Evolutionary conservation across 225 moss, liverwort and hornwort genomes (phyloP).

Genomic region (Lunularia cruciata): DNA sequence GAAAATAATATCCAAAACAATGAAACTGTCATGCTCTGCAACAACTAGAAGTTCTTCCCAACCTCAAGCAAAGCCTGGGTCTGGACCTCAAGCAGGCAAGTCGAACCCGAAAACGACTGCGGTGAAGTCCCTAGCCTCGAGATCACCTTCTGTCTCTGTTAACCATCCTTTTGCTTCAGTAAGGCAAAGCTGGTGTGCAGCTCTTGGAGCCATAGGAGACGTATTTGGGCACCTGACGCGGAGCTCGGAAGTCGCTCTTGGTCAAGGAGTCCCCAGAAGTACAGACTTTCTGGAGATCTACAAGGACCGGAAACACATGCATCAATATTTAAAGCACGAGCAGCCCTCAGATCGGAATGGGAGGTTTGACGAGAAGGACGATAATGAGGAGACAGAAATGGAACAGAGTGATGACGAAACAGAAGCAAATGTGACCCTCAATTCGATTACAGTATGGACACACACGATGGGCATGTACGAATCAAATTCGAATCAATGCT

Average conservation of each 20-base stretch:
- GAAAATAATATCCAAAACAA: conserved; percentile 12
- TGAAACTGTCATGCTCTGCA: conserved; percentile 7
- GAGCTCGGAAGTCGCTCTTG: conserved; percentile 18
- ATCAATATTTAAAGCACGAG: conserved; percentile 5
- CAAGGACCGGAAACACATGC: conserved; percentile 7
- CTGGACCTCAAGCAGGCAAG: conserved; percentile 6
- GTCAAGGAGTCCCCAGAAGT: conserved; percentile 6
- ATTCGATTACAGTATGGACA: conserved; percentile 11
- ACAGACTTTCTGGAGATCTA: conserved; percentile 19
- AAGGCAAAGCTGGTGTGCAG: conserved; percentile 25
- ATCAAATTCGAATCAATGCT: conserved; percentile 1
- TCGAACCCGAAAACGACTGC: not conserved
- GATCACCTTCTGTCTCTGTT: conserved; percentile 6
- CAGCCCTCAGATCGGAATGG: not conserved
- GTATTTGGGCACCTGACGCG: conserved; percentile 26
- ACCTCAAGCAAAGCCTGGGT: conserved; percentile 7
- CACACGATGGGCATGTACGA: conserved; percentile 8
- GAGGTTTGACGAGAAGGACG: not conserved
- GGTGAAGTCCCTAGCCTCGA: conserved; percentile 7
- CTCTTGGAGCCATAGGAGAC: conserved; percentile 19
- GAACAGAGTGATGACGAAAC: not conserved
- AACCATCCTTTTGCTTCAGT: conserved; percentile 21
- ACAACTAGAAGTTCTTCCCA: conserved; percentile 5
- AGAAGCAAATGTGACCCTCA: conserved; percentile 3
- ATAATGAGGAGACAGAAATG: not conserved